Base-by-base conservation (phyloP, 805 yeast species). In the Saturnispora mendoncae region DNA sequence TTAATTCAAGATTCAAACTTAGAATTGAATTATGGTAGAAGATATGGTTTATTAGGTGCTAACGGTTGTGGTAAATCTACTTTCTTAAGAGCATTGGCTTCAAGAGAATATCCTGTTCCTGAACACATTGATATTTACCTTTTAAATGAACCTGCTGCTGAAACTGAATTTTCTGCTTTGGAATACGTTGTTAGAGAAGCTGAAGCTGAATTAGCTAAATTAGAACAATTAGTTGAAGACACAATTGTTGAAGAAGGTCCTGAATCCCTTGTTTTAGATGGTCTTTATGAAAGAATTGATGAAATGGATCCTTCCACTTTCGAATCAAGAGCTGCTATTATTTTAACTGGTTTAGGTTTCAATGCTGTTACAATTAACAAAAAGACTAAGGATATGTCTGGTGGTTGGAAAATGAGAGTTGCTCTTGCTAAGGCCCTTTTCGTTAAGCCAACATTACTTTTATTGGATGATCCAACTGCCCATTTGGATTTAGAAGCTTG, bases 401-500 rank as follows among this genome's bases (percentile, higher is more conserved):
- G 98, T 77, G 98, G 98, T 64, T 92, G 98, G 98, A 87, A 87
- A 73, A 92, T 92, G 98, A 86, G 98, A 71, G 98, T 92, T 48
- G 97, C 98, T 34, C 73, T 92, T 48, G 95, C 96, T 46, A 92
- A 92, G 68, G 98, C 98, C 24, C 74, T 92, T 55, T 92, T 92
- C 72, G 97, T 92, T 52, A 90, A 92, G 72, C 98, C 98, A 60
- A 88, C 97, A 39, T 69, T 92, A 54, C 72, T 92, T 59, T 70
- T 92, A 55, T 78, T 92, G 64, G 98, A 92, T 71, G 98, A 92
- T 67, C 98, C 98, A 57, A 92, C 98, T 51, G 98, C 98, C 41
- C 98, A 92, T 69, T 84, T 92, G 76, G 98, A 92, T 72, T 75
- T 92, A 63, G 97, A 88, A 68, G 98, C 98, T 46, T 90, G 97